Base-by-base conservation (phyloP, 192 early-diverging fungal species). In the Backusella parvicylindrica region DNA sequence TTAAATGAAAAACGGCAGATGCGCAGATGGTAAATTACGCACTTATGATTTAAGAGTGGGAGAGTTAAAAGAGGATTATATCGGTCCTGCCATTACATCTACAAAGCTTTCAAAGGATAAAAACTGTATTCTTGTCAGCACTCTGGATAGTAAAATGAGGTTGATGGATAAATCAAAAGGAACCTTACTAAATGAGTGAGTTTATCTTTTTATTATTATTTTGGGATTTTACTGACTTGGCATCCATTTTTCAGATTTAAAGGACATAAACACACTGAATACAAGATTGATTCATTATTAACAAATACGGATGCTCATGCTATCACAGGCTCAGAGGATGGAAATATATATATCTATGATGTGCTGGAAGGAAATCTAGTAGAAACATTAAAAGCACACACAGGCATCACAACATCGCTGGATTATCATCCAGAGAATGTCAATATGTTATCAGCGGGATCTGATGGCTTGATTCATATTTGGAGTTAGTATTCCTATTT, bases 301-400 rank as follows among this genome's bases (percentile, higher is more conserved):
- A 85, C 87, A 13, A 88, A 89, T 67, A 89, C 86, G 43, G 94
- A 94, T 71, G 85, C 89, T 3, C 72, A 89, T 75, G 92, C 95
- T 0, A 84, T 95, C 15, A 92, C 92, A 70, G 97, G 97, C 1
- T 94, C 92, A 50, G 96, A 99, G 76, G 95, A 98, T 77, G 95
- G 95, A 11, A 83, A 80, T 38, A 91, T 98, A 6, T 91, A 90
- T 77, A 84, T 95, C 40, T 99, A 96, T 96, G 92, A 96, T 82
- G 78, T 95, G 23, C 81, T 93, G 13, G 92, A 91, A 64, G 72
- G 77, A 13, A 71, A 13, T 13, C 15, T 49, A 23, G 35, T 75
- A 1, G 36, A 28, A 4, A 67, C 65, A 28, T 75, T 73, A 12
- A 35, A 73, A 16, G 91, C 86, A 2, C 94, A 95, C 75, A 76